A percentile compares a stretch with the other conserved stretches of the same genome.
Conservation (phyloP, 2,329 filamentous ascomycete species). For the Trichoderma aggressivum region DNA sequence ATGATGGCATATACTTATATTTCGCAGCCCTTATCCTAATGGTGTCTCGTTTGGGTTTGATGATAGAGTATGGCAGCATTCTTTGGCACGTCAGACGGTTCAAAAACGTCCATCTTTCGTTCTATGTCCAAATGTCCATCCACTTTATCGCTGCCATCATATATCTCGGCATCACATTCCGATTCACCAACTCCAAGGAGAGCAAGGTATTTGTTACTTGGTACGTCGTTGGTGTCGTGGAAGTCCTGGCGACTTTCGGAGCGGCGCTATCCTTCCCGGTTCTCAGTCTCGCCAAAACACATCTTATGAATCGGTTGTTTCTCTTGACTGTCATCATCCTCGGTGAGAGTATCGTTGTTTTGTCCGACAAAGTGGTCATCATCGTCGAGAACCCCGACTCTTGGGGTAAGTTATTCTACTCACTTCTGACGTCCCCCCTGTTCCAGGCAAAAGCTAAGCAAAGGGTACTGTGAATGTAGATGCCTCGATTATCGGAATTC, state of each 20-base stretch:
- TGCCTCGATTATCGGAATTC: conserved; percentile 38
- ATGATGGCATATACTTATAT: neutral
- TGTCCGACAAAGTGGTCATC: conserved; percentile 50
- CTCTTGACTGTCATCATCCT: conserved; percentile 64
- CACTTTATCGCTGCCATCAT: conserved; percentile 36
- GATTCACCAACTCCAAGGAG: conserved; percentile 32
- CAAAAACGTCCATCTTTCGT: conserved; percentile 34
- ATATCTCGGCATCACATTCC: conserved; percentile 42
- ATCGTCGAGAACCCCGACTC: conserved; percentile 41
- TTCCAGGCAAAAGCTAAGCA: neutral
- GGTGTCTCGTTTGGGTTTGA: conserved; percentile 50
- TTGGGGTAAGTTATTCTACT: conserved; percentile 34
- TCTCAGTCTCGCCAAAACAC: conserved; percentile 59
- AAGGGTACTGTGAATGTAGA: conserved; percentile 14
- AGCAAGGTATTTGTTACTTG: conserved; percentile 40
- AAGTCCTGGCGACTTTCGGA: conserved; percentile 49
- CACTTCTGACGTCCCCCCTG: neutral
- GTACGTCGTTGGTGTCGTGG: conserved; percentile 54
- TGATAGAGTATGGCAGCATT: conserved; percentile 51
- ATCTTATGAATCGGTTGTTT: conserved; percentile 61
- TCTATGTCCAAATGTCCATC: conserved; percentile 36
- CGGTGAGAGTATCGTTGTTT: conserved; percentile 62
- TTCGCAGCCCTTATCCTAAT: conserved; percentile 44
- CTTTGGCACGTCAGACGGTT: conserved; percentile 42
- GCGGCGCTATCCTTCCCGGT: conserved; percentile 54